These are phyloP conservation scores for Scutellaria galericulata DNA, from an alignment of 257 asterid genomes.

Conservation along the genomic window DNA sequence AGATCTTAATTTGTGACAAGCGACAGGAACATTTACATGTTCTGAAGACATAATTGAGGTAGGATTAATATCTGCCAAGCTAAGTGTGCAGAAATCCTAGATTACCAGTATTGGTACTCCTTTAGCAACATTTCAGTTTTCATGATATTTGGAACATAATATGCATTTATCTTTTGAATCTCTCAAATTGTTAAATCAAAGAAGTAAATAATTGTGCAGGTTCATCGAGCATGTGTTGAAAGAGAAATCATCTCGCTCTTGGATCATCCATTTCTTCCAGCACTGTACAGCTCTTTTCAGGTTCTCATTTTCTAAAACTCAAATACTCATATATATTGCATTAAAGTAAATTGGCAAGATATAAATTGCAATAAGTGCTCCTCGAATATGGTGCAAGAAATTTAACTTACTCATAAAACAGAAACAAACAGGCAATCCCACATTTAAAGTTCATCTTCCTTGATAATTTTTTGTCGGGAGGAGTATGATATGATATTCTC, in stretches of 20 bases:
- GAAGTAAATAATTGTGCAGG: constrained; percentile 56
- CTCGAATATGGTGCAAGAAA: neutral
- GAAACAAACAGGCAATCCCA: neutral
- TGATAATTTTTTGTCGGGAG: neutral
- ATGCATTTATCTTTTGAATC: constrained; percentile 9
- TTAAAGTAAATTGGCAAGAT: constrained; percentile 4
- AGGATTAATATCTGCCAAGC: too few species aligned
- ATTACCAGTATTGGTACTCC: neutral
- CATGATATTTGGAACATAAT: constrained; percentile 1
- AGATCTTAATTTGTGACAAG: too few species aligned
- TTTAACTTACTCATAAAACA: too few species aligned
- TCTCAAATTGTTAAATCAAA: constrained; percentile 9
- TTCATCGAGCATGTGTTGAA: constrained; percentile 95
- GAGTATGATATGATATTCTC: constrained; percentile 4
- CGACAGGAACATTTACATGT: too few species aligned
- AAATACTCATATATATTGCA: constrained; percentile 7
- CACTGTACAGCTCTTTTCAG: constrained; percentile 92
- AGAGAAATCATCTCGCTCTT: constrained; percentile 88
- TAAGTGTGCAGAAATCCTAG: too few species aligned
- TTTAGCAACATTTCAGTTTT: neutral
- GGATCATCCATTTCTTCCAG: constrained; percentile 98
- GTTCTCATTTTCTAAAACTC: constrained; percentile 47
- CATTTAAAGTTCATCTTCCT: neutral
- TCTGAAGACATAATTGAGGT: too few species aligned
- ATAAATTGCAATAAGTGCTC: constrained; percentile 18